A percentile compares a stretch with the other conserved stretches of the same genome.
Evolutionary conservation across 148 eudicot genomes (phyloP).

Genomic region (Amaranthus cruentus): DNA sequence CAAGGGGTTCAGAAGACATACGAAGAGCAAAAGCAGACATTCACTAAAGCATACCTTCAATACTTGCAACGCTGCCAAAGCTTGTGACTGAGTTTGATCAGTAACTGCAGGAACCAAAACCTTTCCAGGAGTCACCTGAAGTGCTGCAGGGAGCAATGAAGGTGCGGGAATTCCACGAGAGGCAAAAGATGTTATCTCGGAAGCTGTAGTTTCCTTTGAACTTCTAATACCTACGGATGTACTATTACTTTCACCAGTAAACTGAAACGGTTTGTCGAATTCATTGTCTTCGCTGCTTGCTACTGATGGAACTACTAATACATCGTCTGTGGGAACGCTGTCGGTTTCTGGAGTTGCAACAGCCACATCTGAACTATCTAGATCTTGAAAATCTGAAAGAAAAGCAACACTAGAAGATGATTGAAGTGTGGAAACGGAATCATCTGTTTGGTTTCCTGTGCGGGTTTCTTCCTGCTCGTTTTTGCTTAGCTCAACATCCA

Average conservation of each 20-base stretch:
- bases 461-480: slow-evolving; percentile 11
- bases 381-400: slow-evolving; percentile 23
- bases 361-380: slow-evolving; percentile 25
- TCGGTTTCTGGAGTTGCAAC: slow-evolving; percentile 32
- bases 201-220: slow-evolving; percentile 23
- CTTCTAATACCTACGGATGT: slow-evolving; percentile 22
- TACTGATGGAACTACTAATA: slow-evolving; percentile 20
- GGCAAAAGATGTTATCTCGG: slow-evolving; percentile 30
- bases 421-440: slow-evolving; percentile 1
- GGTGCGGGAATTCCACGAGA: slow-evolving; percentile 93
- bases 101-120: slow-evolving; percentile 81
- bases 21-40: not conserved
- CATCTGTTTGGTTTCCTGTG: slow-evolving; percentile 1
- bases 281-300: slow-evolving; percentile 33
- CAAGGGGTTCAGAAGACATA: not conserved
- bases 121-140: slow-evolving; percentile 69
- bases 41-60: slow-evolving; percentile 53
- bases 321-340: slow-evolving; percentile 18
- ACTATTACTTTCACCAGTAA: slow-evolving; percentile 29
- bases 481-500: slow-evolving; percentile 18
- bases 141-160: slow-evolving; percentile 64
- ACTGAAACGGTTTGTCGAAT: slow-evolving; percentile 21
- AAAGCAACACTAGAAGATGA: slow-evolving; percentile 16
- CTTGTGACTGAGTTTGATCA: slow-evolving; percentile 92
- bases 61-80: slow-evolving; percentile 86